Base-by-base conservation (phyloP, 768 basidiomycete species). In the Cubamyces sp. region DNA sequence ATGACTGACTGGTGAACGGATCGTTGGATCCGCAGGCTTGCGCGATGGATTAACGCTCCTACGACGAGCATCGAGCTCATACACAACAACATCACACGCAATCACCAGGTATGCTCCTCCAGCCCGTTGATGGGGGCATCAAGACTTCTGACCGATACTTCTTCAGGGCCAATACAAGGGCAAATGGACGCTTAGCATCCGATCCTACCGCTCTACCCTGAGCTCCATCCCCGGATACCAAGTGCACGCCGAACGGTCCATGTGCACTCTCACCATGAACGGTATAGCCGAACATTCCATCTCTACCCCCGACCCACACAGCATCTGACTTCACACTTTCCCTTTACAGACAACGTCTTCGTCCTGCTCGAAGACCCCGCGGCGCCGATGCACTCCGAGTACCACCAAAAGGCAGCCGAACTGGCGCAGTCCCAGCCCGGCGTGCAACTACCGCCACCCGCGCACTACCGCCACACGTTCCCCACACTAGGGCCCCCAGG, bases 31-130 rank as follows among this genome's bases (percentile, higher is more conserved):
- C 25, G 12, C 30, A 92, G 91, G 48, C 76, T 93, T 54, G 91
- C 89, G 45, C 83, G 91, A 65, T 92, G 90, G 91, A 82, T 87
- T 28, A 91, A 92, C 74, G 88, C 91, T n/a, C 91, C 91, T 3
- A 80, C 86, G 12, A 81, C 83, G 56, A 89, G 90, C 28, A 74
- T 92, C 21, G 82, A 87, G 53, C 80, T 88, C 51, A 86, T 92
- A 39, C 75, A 79, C 62, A 83, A 89, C 46, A 92, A 92, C 65
- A 86, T 93, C 47, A 61, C 78, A 2, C 77, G 80, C 40, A 92
- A 92, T 66, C 90, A 92, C 71, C 85, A 88, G 71, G 90, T 76
- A 66, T 64, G 81, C 74, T 25, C 54, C 34, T 14, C 15, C 63
- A 57, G 65, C 15, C 26, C 19, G 30, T 30, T 12, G 23, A 5